Conservation (phyloP, 352 stramenopile species). For the Globisporangium ultimum region DNA sequence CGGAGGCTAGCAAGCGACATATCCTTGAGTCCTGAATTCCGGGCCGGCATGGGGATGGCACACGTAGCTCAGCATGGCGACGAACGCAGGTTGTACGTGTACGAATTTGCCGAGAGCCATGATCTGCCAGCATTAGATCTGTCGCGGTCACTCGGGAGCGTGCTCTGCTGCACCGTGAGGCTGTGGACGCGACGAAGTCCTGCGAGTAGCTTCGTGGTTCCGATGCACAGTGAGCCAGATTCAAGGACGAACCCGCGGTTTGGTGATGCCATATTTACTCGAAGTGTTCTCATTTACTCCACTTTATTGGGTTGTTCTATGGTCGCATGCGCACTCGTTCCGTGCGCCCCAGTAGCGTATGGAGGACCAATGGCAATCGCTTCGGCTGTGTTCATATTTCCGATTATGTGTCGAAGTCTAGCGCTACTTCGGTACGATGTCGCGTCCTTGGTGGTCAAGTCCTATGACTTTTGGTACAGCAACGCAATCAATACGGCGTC, state of each 20-base stretch:
- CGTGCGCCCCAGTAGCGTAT: not conserved
- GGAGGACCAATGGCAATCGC: not conserved
- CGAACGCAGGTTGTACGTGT: conserved; percentile 3
- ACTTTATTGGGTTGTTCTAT: too few species aligned
- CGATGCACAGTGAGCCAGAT: not conserved
- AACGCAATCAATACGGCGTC: conserved; percentile 8
- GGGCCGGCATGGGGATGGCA: too few species aligned
- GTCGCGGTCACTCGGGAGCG: conserved; percentile 4
- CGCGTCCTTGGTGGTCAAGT: conserved; percentile 8
- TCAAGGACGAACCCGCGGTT: too few species aligned
- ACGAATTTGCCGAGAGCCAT: conserved; percentile 15
- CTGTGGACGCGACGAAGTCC: too few species aligned
- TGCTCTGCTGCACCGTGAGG: not conserved
- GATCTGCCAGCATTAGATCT: conserved; percentile 11
- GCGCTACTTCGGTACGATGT: conserved; percentile 16
- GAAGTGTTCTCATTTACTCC: not conserved
- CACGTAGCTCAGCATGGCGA: too few species aligned
- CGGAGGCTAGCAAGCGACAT: too few species aligned
- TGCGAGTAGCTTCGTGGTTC: not conserved
- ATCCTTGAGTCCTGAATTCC: too few species aligned
- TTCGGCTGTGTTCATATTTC: not conserved
- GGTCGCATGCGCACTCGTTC: not conserved
- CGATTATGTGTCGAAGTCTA: conserved; percentile 2
- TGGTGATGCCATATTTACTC: too few species aligned
- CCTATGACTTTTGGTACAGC: conserved; percentile 25